Base-by-base conservation (phyloP, 73 alveolate species). In the Loxodes magnus region DNA sequence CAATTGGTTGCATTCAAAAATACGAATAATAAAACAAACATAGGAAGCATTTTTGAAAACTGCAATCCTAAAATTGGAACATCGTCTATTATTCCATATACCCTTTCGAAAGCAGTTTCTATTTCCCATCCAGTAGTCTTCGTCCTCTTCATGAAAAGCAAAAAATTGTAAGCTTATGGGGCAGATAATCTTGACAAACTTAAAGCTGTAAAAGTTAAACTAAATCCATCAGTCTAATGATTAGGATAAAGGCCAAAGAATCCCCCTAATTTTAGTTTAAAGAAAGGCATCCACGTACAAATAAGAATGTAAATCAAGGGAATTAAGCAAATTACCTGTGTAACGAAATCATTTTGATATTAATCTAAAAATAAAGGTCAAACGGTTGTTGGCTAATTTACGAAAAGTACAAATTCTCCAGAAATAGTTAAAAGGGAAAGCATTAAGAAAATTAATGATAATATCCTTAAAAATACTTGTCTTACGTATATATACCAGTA, bases 241-340 rank as follows among this genome's bases (percentile, higher is more conserved):
- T 46, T 9, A 22, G 46, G 20, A 24, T 46, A 46, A 12, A 46
- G 39, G 46, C 59, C 59, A 24, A 25, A 46, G 14, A 9, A 24
- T 10, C 59, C 59, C 9, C 43, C 43, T 10, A 46, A 24, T 46
- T 46, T 46, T 19, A 46, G 17, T n/a, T 46, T 46, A 24, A 46
- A 46, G 5, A 46, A 25, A 2, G 26, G 43, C n/a, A 22, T 25
- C 7, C 27, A 10, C 0, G 59, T 46, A 2, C 59, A 46, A 0
- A 46, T 16, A 9, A 46, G 6, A 12, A 46, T 46, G 17, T 46
- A 46, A 7, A n/a, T 7, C 5, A 46, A 19, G 7, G 59, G 59
- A 20, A 46, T 14, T 41, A 46, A 46, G 1, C 53, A 21, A 7
- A 46, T 7, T 1, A 25, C 7, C 34, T 46, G 59, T 7, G 35